phyloP scores from a whole-genome alignment of 2,329 filamentous ascomycete species.

The Lachnellula occidentalis region DNA sequence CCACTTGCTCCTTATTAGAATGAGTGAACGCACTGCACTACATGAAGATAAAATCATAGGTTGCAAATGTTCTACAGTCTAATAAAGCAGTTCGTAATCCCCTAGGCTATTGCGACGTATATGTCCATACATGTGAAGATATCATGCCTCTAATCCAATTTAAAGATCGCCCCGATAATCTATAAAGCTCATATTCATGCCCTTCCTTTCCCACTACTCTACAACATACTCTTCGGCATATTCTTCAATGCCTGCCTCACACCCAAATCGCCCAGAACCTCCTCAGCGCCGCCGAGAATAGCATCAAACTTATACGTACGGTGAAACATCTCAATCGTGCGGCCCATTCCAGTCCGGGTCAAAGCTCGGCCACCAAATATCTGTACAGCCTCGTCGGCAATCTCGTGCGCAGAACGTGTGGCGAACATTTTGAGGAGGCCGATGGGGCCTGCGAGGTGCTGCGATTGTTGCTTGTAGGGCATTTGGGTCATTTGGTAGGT shows the following conservation, averaged over 20 bases:
- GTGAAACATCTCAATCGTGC: slow-evolving; percentile 78
- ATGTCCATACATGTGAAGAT: no score
- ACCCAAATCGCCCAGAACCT: slow-evolving; percentile 74
- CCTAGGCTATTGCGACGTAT: no score
- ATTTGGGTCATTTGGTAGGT: slow-evolving; percentile 87
- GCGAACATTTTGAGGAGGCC: slow-evolving; percentile 74
- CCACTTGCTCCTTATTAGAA: no score
- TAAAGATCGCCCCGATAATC: background rate
- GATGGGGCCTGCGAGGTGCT: slow-evolving; percentile 73
- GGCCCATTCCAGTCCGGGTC: slow-evolving; percentile 79
- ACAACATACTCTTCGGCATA: slow-evolving; percentile 82
- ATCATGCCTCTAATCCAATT: no score
- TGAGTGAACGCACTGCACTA: no score
- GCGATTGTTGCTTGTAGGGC: slow-evolving; percentile 70
- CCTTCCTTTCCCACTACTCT: slow-evolving; percentile 21
- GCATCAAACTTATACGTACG: slow-evolving; percentile 71
- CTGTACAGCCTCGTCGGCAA: slow-evolving; percentile 78
- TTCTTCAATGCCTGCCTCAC: slow-evolving; percentile 78
- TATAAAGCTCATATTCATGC: background rate
- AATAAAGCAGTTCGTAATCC: no score
- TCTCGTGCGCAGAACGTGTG: slow-evolving; percentile 73
- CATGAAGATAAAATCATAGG: no score
- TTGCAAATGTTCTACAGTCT: no score
- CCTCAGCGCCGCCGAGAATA: slow-evolving; percentile 74
- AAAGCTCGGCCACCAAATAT: slow-evolving; percentile 80